Evolutionary conservation across 2,329 filamentous ascomycete genomes (phyloP).

Genomic region (Herpotrichia juniperi): DNA sequence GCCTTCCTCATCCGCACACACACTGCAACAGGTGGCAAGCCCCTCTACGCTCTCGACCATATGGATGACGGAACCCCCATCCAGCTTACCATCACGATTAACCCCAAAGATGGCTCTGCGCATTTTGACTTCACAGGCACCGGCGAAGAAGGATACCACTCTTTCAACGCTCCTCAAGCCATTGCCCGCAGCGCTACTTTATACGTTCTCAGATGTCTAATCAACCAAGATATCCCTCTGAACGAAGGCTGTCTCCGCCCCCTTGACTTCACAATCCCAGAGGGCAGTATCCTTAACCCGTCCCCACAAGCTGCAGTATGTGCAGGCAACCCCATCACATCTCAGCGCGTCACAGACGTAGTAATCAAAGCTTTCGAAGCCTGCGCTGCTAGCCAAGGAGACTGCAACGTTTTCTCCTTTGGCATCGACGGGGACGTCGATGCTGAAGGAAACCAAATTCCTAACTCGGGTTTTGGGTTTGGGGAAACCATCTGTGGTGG

Average conservation of each 20-base stretch:
- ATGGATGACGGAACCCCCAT: slow-evolving; percentile 51
- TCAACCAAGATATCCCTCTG: slow-evolving; percentile 38
- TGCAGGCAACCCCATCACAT: slow-evolving; percentile 36
- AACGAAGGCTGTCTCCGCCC: slow-evolving; percentile 42
- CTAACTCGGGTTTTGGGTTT: slow-evolving; percentile 37
- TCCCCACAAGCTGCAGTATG: slow-evolving; percentile 32
- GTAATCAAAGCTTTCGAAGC: slow-evolving; percentile 38
- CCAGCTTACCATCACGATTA: slow-evolving; percentile 40
- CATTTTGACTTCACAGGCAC: slow-evolving; percentile 52
- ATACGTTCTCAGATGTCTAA: slow-evolving; percentile 36
- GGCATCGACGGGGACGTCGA: slow-evolving; percentile 30
- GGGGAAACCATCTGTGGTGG: slow-evolving; percentile 47
- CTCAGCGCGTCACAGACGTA: slow-evolving; percentile 40
- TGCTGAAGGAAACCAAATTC: slow-evolving; percentile 17
- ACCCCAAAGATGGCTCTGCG: slow-evolving; percentile 34
- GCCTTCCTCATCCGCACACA: slow-evolving; percentile 31
- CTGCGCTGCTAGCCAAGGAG: slow-evolving; percentile 37
- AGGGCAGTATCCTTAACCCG: slow-evolving; percentile 35
- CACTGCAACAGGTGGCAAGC: slow-evolving; percentile 14
- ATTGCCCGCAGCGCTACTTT: slow-evolving; percentile 43
- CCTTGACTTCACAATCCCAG: slow-evolving; percentile 30
- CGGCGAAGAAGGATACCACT: slow-evolving; percentile 39
- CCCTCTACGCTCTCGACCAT: slow-evolving; percentile 40
- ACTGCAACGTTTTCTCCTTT: slow-evolving; percentile 38
- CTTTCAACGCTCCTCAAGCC: slow-evolving; percentile 46